Evolutionary conservation across 2,329 filamentous ascomycete species (phyloP), one percentile per base, ranked within the genome.

Genomic region (Tolypocladium tundrense): DNA sequence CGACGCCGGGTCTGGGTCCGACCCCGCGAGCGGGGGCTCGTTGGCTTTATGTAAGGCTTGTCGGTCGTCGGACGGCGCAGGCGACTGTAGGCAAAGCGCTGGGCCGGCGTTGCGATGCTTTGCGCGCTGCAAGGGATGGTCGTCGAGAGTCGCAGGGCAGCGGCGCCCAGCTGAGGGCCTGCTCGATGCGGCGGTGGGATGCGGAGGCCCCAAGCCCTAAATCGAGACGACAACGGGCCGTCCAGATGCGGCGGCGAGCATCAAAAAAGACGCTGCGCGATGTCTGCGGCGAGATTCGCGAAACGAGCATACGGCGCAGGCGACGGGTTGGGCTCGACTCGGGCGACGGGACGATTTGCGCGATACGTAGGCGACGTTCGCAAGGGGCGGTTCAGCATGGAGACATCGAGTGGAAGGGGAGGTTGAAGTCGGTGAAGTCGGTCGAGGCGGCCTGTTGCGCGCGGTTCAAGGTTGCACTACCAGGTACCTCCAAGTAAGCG

Each of bases 401-500:
- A 13, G 7, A 40, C 24, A 33, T 24, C 43, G 35, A 48, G 33
- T 51, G 41, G 43, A 40, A 31, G 42, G 24, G 43, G 43, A 40
- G 43, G 31, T 24, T 31, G 27, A 31, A 31, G 27, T 31, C 27
- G 35, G 27, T 54, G 39, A 33, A 16, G 48, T n/a, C 31, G 16
- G 48, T n/a, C 31, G 48, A 52, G 31, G 53, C 27, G 41, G 41
- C 40, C 39, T 45, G 54, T 24, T 43, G 27, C 40, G 31, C 53
- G 53, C 53, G 33, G 51, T n/a, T 43, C 45, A 48, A 31, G 33
- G 55, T 14, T 52, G 43, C 62, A 66, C 67, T 68, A 31, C 27
- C 4, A 31, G 24, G 24, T 27, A 27, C 24, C 24, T 6, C 27
- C 27, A 66, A 70, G 66, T 67, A 70, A 72, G 70, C 70, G 70